Conservation (phyloP, 2,329 filamentous ascomycete species). For the Thelonectria blattea region DNA sequence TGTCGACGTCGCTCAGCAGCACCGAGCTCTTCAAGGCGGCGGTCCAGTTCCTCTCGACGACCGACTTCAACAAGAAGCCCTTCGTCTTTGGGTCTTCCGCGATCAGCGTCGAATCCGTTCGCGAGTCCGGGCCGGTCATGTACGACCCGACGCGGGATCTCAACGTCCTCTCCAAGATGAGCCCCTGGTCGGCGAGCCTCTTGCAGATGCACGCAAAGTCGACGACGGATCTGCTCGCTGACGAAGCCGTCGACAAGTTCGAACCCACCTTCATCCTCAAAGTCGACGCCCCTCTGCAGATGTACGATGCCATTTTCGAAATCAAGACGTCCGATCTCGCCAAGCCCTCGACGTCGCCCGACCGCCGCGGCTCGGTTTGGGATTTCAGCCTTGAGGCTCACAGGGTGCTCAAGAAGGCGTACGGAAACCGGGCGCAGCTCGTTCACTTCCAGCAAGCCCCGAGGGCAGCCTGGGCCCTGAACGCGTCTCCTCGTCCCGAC, state of each 20-base stretch:
- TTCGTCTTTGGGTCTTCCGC: conserved; percentile 54
- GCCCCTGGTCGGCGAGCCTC: conserved; percentile 76
- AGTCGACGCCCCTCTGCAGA: conserved; percentile 59
- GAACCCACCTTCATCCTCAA: conserved; percentile 80
- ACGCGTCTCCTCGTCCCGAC: conserved; percentile 25
- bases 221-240: conserved; percentile 77
- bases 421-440: conserved; percentile 75
- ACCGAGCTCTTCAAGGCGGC: conserved; percentile 95
- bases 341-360: conserved; percentile 39
- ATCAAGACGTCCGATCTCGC: conserved; percentile 42
- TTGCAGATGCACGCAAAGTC: conserved; percentile 76
- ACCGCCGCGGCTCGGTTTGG: conserved; percentile 52
- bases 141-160: conserved; percentile 77
- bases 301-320: conserved; percentile 57
- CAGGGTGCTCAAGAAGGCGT: conserved; percentile 69
- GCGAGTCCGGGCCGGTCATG: conserved; percentile 67
- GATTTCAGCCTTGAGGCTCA: conserved; percentile 65
- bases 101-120: conserved; percentile 43
- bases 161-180: conserved; percentile 93
- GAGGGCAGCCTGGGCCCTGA: conserved; percentile 40
- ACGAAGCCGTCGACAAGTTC: conserved; percentile 79
- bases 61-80: conserved; percentile 73
- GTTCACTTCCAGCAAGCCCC: conserved; percentile 62
- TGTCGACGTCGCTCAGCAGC: conserved; percentile 83
- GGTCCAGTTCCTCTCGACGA: conserved; percentile 82